A percentile compares a stretch with the other conserved stretches of the same genome.
Evolutionary conservation across 805 yeast genomes (phyloP).

Genomic region (Candida koratica): DNA sequence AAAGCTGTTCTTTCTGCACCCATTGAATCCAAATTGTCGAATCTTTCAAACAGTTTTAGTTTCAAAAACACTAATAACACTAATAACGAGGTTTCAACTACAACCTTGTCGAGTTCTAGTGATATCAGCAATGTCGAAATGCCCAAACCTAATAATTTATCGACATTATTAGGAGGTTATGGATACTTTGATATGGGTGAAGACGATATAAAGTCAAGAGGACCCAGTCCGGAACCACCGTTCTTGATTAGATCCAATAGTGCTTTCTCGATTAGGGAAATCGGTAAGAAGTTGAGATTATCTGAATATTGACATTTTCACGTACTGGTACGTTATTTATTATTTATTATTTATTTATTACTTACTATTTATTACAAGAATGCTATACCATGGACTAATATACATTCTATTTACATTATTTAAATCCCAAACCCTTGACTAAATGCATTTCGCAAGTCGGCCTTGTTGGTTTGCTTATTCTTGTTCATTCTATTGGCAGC

Average conservation of each 20-base stretch:
- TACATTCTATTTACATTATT: background rate
- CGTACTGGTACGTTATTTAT: slow-evolving; percentile 5
- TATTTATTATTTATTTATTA: slow-evolving; percentile 5
- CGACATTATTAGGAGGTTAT: slow-evolving; percentile 51
- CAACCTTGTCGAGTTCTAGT: background rate
- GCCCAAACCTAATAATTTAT: slow-evolving; percentile 23
- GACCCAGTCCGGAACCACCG: slow-evolving; percentile 55
- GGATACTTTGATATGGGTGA: slow-evolving; percentile 60
- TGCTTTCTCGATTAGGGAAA: slow-evolving; percentile 47
- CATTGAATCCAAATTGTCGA: slow-evolving; percentile 24
- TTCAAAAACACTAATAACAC: background rate
- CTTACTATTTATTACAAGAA: slow-evolving; percentile 7
- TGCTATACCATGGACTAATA: too few relatives aligned
- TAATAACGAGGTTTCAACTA: background rate
- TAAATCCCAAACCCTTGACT: slow-evolving; percentile 70
- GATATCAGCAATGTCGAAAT: slow-evolving; percentile 7
- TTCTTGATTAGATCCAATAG: slow-evolving; percentile 36
- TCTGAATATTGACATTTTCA: slow-evolving; percentile 48
- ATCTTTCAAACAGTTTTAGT: too few relatives aligned
- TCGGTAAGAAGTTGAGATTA: slow-evolving; percentile 60
- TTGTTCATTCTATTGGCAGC: slow-evolving; percentile 32
- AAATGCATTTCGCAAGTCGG: slow-evolving; percentile 58
- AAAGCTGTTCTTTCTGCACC: slow-evolving; percentile 20
- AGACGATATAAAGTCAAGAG: slow-evolving; percentile 50
- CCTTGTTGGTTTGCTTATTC: slow-evolving; percentile 47